Conservation (phyloP, 257 asterid genomes). For the Osmanthus fragrans region DNA sequence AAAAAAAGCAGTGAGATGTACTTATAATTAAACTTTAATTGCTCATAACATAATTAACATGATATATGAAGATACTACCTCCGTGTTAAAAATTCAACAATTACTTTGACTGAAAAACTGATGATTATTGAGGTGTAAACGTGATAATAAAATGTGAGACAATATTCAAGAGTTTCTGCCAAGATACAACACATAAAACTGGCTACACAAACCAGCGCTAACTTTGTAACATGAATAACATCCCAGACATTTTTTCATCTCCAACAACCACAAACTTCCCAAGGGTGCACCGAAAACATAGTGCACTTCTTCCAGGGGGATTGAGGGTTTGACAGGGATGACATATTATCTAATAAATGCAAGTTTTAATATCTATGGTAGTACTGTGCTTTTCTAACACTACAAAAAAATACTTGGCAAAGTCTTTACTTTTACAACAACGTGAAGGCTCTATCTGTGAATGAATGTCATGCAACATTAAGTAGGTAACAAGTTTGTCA, state of each 20-base stretch:
- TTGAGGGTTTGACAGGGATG: neutral
- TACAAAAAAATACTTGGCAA: neutral
- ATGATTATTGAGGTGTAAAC: neutral
- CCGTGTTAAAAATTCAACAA: neutral
- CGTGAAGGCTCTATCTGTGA: neutral
- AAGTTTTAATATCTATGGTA: neutral
- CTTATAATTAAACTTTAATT: conserved; percentile 18
- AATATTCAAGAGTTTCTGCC: neutral
- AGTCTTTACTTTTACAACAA: neutral
- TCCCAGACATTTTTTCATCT: neutral
- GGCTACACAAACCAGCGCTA: neutral
- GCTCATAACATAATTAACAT: conserved; percentile 2
- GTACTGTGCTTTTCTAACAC: neutral
- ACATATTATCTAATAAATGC: neutral
- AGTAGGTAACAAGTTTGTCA: neutral
- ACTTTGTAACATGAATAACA: neutral
- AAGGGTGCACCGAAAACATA: neutral
- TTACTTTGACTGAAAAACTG: neutral
- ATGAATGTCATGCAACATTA: neutral
- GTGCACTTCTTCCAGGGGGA: neutral
- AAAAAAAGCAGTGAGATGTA: conserved; percentile 6
- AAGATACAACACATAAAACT: neutral
- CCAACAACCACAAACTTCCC: neutral
- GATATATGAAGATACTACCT: conserved; percentile 8
- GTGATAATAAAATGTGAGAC: neutral